These are phyloP conservation scores for Moesziomyces sp. DNA, from an alignment of 1,284 basidiomycete species.

Conservation along the genomic window DNA sequence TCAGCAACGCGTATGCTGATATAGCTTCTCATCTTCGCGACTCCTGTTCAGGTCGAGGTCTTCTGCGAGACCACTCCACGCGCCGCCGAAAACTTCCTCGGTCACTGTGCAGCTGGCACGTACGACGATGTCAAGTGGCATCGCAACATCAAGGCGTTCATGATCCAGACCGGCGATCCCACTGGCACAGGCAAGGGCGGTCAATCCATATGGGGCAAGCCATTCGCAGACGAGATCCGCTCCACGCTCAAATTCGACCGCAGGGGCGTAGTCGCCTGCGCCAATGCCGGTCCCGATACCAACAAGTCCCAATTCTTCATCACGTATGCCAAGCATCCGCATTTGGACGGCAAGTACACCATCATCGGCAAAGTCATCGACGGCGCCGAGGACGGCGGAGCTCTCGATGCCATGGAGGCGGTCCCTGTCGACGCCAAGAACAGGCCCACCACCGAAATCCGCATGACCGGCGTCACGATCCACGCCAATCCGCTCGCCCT, in stretches of 20 bases:
- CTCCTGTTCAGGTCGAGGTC: conserved; percentile 80
- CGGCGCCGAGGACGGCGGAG: conserved; percentile 59
- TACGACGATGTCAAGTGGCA: conserved; percentile 91
- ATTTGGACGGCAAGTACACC: conserved; percentile 64
- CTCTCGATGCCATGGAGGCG: conserved; percentile 72
- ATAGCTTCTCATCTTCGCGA: neutral
- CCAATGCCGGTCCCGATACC: conserved; percentile 65
- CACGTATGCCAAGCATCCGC: conserved; percentile 61
- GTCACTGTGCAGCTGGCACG: conserved; percentile 86
- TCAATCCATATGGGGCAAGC: conserved; percentile 90
- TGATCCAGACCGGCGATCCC: conserved; percentile 96
- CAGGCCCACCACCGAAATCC: conserved; percentile 84
- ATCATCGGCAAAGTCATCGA: conserved; percentile 65
- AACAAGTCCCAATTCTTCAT: conserved; percentile 66
- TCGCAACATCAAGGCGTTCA: conserved; percentile 74
- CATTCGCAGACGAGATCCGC: conserved; percentile 93
- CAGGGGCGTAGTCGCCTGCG: conserved; percentile 64
- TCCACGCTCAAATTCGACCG: conserved; percentile 54
- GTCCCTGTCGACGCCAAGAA: conserved; percentile 91
- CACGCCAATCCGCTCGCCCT: conserved; percentile 95
- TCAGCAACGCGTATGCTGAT: neutral
- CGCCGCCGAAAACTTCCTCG: conserved; percentile 96
- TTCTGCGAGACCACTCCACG: conserved; percentile 97
- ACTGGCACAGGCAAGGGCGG: conserved; percentile 95
- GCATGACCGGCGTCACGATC: conserved; percentile 83